Conservation (phyloP, 1,139 yeast species). For the Diutina ranongensis region DNA sequence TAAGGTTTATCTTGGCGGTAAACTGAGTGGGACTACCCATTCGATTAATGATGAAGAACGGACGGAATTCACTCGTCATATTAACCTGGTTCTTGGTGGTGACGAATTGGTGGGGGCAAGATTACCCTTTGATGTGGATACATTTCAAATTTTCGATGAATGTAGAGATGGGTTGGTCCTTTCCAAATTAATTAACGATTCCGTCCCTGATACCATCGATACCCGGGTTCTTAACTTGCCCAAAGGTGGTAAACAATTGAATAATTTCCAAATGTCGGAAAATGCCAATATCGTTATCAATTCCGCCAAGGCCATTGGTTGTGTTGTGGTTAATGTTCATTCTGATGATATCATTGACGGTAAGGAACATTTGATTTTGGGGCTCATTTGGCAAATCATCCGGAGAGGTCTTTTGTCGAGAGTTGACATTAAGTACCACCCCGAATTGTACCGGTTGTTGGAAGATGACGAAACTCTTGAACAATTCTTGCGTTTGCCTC, state of each 20-base stretch:
- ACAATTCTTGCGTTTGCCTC: constrained; percentile 91
- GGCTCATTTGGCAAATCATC: constrained; percentile 96
- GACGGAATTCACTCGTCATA: constrained; percentile 90
- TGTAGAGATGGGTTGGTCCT: constrained; percentile 91
- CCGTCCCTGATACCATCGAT: constrained; percentile 97
- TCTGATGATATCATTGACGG: constrained; percentile 97
- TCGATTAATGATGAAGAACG: constrained; percentile 96
- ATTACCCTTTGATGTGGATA: constrained; percentile 86
- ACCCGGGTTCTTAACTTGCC: constrained; percentile 92
- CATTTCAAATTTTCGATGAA: constrained; percentile 93
- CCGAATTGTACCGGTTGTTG: constrained; percentile 86
- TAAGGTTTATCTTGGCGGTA: constrained; percentile 70
- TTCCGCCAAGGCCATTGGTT: constrained; percentile 97
- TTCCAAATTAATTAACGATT: constrained; percentile 89
- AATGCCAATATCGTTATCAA: constrained; percentile 95
- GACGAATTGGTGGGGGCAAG: constrained; percentile 78
- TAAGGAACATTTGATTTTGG: constrained; percentile 87
- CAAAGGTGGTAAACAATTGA: constrained; percentile 62
- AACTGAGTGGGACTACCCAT: constrained; percentile 88
- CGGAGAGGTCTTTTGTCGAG: constrained; percentile 90
- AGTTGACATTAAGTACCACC: constrained; percentile 92
- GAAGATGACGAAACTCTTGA: constrained; percentile 97
- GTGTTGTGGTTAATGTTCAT: constrained; percentile 95
- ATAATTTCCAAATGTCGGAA: constrained; percentile 92
- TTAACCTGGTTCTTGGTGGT: constrained; percentile 85